Base-by-base conservation (phyloP, 805 yeast genomes). In the Brettanomyces custersianus region DNA sequence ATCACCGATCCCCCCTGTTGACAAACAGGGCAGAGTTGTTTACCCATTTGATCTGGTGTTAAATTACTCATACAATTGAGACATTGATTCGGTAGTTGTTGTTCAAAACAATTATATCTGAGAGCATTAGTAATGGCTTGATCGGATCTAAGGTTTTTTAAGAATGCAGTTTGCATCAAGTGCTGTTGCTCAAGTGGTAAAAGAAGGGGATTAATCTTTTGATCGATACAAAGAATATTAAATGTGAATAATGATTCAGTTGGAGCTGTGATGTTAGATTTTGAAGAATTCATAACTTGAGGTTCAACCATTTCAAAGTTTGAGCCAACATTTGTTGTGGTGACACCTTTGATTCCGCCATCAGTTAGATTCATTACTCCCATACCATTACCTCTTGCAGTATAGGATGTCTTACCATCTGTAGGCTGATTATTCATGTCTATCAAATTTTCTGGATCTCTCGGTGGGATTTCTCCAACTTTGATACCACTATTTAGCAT, bases 11-110 rank as follows among this genome's bases (percentile, higher is more conserved):
- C 51, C 38, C 36, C 46, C 4, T 32, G 30, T 31, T 46, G 47
- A 37, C 60, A 54, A 8, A 36, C 37, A 10, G 34, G 38, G 40
- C 59, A 55, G 4, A 55, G 36, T 26, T 49, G 52, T 23, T 36
- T 39, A 13, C 40, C 37, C 12, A 38, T 18, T 30, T 40, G 34
- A 19, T 34, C 22, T 20, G 40, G 28, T 8, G 41, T 37, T 13
- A 39, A 23, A 12, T 26, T 31, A 3, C 35, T 16, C 18, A 35
- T 36, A 19, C 49, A 45, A 15, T 42, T 37, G 15, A 45, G 22
- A 26, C 49, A 45, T 16, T 42, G 22, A n/a, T 39, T 36, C n/a
- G n/a, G n/a, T n/a, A n/a, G n/a, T n/a, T n/a, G n/a, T n/a, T n/a
- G n/a, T n/a, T n/a, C n/a, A n/a, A n/a, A n/a, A n/a, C n/a, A n/a